Evolutionary conservation across 371 early-diverging fungal species (phyloP).

Genomic region (Actinomortierella ambigua): DNA sequence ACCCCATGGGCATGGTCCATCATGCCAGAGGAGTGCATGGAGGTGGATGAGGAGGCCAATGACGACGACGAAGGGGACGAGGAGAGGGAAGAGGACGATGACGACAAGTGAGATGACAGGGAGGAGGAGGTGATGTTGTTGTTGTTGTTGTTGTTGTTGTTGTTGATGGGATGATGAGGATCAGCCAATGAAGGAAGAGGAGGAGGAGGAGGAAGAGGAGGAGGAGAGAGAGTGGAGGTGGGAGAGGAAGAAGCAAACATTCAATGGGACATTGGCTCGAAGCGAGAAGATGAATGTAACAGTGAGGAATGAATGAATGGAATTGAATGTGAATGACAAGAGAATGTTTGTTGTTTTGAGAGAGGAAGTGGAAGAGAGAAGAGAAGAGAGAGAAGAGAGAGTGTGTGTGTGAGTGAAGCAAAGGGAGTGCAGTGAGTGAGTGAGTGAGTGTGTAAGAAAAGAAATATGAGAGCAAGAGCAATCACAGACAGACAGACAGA

Average conservation of each 20-base stretch:
- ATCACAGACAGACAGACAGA: neutral
- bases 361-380: neutral
- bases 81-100: neutral
- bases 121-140: neutral
- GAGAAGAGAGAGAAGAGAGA: neutral
- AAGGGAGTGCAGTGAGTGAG: neutral
- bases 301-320: too few species aligned
- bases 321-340: neutral
- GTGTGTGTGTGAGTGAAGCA: neutral
- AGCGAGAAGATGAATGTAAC: too few species aligned
- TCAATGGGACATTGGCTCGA: too few species aligned
- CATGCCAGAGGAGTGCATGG: neutral
- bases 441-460: neutral
- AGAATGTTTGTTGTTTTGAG: neutral
- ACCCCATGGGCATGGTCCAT: neutral
- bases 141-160: neutral
- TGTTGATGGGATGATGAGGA: neutral
- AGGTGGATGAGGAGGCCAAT: conserved; percentile 1
- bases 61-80: neutral
- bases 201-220: too few species aligned
- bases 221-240: too few species aligned
- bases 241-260: too few species aligned
- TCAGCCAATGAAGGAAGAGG: too few species aligned
- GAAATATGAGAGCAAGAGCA: neutral
- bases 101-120: neutral